A percentile compares a stretch with the other conserved stretches of the same genome.
These are phyloP conservation scores for Dactylellina sp. DNA, from an alignment of 2,329 filamentous ascomycete genomes.

Conservation along the genomic window DNA sequence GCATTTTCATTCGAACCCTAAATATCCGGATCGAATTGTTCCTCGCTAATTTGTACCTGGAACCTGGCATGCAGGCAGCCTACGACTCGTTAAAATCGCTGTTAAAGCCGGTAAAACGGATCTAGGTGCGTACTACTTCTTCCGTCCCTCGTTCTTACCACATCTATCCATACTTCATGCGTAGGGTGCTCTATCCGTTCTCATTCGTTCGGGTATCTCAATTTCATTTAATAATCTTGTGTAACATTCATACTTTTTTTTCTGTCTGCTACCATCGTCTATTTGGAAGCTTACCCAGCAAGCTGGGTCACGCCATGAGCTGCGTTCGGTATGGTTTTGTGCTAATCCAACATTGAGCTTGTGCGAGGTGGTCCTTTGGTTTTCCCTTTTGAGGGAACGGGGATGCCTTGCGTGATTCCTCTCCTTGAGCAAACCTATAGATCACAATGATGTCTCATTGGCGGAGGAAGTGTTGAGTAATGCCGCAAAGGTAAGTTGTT, in stretches of 20 bases:
- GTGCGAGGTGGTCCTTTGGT: conserved; percentile 34
- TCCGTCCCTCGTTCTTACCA: conserved; percentile 4
- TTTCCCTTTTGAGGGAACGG: conserved; percentile 9
- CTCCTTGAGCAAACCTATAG: conserved; percentile 25
- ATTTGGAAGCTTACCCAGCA: conserved; percentile 37
- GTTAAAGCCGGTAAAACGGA: conserved; percentile 75
- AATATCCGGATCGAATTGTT: background rate
- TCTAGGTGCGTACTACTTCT: conserved; percentile 67
- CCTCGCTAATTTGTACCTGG: conserved; percentile 69
- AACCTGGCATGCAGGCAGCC: conserved; percentile 63
- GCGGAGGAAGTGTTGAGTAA: conserved; percentile 51
- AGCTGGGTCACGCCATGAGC: conserved; percentile 42
- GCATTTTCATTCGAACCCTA: background rate
- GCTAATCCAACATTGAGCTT: conserved; percentile 55
- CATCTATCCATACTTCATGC: conserved; percentile 28
- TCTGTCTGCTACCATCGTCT: conserved; percentile 12
- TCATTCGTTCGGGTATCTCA: conserved; percentile 62
- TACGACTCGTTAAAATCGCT: conserved; percentile 74
- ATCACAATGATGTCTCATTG: conserved; percentile 41
- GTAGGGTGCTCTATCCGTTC: conserved; percentile 1
- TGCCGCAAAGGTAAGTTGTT: conserved; percentile 44
- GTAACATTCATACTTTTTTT: conserved; percentile 16
- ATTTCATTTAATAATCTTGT: conserved; percentile 15
- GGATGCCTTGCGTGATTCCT: conserved; percentile 6
- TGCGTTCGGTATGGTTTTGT: conserved; percentile 55